Conservation (phyloP, 805 yeast genomes). For the Candida nonsorbophila region DNA sequence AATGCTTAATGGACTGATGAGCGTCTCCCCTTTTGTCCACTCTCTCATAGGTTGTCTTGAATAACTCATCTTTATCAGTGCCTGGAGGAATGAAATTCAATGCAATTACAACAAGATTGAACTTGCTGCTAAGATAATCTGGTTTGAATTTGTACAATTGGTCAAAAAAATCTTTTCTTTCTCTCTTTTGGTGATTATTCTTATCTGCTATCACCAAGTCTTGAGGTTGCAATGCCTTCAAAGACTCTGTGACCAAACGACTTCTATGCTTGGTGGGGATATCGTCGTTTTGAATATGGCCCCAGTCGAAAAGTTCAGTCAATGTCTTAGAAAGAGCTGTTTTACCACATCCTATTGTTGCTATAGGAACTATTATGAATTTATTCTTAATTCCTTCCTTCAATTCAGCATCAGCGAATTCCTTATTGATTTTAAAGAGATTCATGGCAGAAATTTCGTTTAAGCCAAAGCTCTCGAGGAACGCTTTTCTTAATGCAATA, state of each 20-base stretch:
- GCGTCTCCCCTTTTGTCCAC: slow-evolving; percentile 73
- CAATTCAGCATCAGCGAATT: slow-evolving; percentile 14
- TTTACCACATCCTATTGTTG: slow-evolving; percentile 94
- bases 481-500: slow-evolving; percentile 63
- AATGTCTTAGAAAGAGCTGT: slow-evolving; percentile 74
- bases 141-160: slow-evolving; percentile 42
- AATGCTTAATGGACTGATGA: slow-evolving; percentile 74
- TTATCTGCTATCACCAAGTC: slow-evolving; percentile 70
- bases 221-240: slow-evolving; percentile 22
- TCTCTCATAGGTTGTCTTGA: slow-evolving; percentile 53
- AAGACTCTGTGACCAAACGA: slow-evolving; percentile 43
- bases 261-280: slow-evolving; percentile 43
- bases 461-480: slow-evolving; percentile 37
- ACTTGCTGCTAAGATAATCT: slow-evolving; percentile 29
- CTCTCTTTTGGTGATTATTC: slow-evolving; percentile 71
- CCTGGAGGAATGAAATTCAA: slow-evolving; percentile 49
- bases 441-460: slow-evolving; percentile 50
- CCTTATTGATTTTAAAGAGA: slow-evolving; percentile 46
- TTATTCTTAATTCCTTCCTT: slow-evolving; percentile 21
- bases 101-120: slow-evolving; percentile 55
- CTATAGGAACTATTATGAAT: slow-evolving; percentile 72
- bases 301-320: slow-evolving; percentile 51
- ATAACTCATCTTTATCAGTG: slow-evolving; percentile 27
- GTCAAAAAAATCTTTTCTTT: slow-evolving; percentile 61
- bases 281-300: slow-evolving; percentile 79